Evolutionary conservation across 2,329 filamentous ascomycete species (phyloP).

Genomic region (Alternaria arborescens): DNA sequence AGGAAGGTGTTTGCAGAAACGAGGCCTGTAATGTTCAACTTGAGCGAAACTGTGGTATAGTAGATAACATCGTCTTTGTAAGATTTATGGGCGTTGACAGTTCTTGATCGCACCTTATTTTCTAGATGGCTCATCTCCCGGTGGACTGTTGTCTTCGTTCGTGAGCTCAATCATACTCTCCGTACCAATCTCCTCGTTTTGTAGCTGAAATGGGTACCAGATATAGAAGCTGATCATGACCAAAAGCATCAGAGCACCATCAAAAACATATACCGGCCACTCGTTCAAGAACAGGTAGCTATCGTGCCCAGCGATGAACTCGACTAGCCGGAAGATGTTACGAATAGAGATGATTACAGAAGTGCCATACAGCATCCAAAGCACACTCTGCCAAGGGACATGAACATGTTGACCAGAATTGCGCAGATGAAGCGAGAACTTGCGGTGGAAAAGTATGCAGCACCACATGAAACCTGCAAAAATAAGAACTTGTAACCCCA

Average conservation of each 20-base stretch:
- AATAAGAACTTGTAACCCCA: conserved; percentile 65
- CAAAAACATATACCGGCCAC: conserved; percentile 61
- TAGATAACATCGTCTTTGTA: background rate
- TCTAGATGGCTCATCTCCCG: background rate
- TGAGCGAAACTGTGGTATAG: conserved; percentile 25
- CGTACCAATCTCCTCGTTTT: background rate
- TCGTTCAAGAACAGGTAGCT: conserved; percentile 60
- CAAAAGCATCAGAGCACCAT: conserved; percentile 56
- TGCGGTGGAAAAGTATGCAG: conserved; percentile 57
- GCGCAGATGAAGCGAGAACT: conserved; percentile 29
- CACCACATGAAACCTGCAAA: conserved; percentile 64
- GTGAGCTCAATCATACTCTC: conserved; percentile 19
- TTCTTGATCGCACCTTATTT: background rate
- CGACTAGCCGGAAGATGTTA: conserved; percentile 57
- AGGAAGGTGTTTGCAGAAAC: conserved; percentile 26
- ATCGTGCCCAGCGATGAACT: conserved; percentile 50
- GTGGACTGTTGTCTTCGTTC: background rate
- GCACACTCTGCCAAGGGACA: conserved; percentile 42
- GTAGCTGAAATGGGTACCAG: conserved; percentile 20
- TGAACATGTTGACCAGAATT: conserved; percentile 1
- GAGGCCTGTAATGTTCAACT: conserved; percentile 28
- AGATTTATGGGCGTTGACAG: background rate
- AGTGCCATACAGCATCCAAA: conserved; percentile 49
- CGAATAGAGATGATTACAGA: conserved; percentile 55
- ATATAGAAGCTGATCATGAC: conserved; percentile 18